A percentile compares a stretch with the other conserved stretches of the same genome.
These are phyloP conservation scores for Clavispora carvajalis DNA, from an alignment of 805 yeast species.

Conservation along the genomic window DNA sequence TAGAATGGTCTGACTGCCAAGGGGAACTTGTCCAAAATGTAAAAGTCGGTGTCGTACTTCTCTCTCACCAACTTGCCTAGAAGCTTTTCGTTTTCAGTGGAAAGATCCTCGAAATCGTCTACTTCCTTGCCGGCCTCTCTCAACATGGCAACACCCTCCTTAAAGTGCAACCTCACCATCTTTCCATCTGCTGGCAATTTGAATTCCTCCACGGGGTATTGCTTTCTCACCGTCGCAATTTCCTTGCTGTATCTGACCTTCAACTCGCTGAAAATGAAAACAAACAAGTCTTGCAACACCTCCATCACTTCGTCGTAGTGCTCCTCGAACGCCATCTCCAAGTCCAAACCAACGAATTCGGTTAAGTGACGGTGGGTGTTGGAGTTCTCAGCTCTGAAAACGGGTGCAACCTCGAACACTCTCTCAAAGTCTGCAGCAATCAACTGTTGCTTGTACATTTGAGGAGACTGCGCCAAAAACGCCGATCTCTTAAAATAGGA, in stretches of 20 bases:
- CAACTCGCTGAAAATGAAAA: conserved; percentile 82
- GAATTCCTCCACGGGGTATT: conserved; percentile 97
- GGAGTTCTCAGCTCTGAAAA: conserved; percentile 98
- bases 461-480: conserved; percentile 96
- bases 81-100: conserved; percentile 91
- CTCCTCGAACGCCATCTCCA: conserved; percentile 98
- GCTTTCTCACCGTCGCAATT: conserved; percentile 84
- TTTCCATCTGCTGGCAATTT: conserved; percentile 89
- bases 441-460: conserved; percentile 94
- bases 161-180: conserved; percentile 84
- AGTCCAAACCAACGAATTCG: conserved; percentile 93
- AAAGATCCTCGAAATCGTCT: conserved; percentile 83
- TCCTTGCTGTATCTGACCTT: conserved; percentile 75
- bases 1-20: conserved; percentile 95
- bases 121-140: conserved; percentile 82
- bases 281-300: conserved; percentile 64
- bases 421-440: conserved; percentile 97
- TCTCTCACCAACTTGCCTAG: conserved; percentile 90
- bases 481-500: conserved; percentile 91
- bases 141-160: conserved; percentile 85
- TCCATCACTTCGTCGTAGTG: conserved; percentile 89
- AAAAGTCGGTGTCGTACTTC: conserved; percentile 95
- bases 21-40: conserved; percentile 97
- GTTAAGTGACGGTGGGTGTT: conserved; percentile 99
- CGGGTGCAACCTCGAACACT: conserved; percentile 96